A percentile compares a stretch with the other conserved stretches of the same genome.
These are phyloP conservation scores for Eucalyptus curtisii DNA, from an alignment of 345 rosid genomes.

Conservation along the genomic window DNA sequence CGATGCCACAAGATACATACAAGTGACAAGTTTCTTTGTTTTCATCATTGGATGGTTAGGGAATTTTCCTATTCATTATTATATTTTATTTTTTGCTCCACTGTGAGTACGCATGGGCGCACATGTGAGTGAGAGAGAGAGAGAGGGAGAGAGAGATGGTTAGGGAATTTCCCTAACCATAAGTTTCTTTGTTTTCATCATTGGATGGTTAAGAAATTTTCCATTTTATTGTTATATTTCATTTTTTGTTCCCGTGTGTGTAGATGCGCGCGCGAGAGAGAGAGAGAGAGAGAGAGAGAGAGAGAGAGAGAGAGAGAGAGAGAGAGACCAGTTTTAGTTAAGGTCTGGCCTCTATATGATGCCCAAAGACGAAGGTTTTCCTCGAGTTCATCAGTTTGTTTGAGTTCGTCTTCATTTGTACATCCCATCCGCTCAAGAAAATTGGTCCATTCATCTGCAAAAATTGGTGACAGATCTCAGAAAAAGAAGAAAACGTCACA, in stretches of 20 bases:
- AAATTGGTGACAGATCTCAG: not conserved
- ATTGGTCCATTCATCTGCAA: conserved; percentile 90
- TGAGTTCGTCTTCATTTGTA: conserved; percentile 59
- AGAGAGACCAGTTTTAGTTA: conserved; percentile 87
- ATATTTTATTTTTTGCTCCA: no score
- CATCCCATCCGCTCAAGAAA: conserved; percentile 72
- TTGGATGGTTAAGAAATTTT: not conserved
- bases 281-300: conserved; percentile 9
- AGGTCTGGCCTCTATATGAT: conserved; percentile 93
- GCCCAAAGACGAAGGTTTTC: conserved; percentile 94
- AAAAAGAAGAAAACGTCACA: not conserved
- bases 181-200: not conserved
- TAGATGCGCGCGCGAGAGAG: not conserved
- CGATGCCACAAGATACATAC: not conserved
- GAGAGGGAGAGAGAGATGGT: not conserved
- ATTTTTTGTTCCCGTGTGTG: not conserved
- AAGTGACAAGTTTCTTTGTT: not conserved
- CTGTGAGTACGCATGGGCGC: not conserved
- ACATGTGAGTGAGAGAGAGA: not conserved
- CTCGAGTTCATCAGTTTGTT: conserved; percentile 40
- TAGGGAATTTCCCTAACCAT: not conserved
- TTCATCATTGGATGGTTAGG: not conserved
- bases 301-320: not conserved
- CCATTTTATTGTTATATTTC: not conserved
- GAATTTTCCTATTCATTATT: not conserved